Conservation (phyloP, 2,329 filamentous ascomycete genomes). For the Sporothrix pseudoabietina region DNA sequence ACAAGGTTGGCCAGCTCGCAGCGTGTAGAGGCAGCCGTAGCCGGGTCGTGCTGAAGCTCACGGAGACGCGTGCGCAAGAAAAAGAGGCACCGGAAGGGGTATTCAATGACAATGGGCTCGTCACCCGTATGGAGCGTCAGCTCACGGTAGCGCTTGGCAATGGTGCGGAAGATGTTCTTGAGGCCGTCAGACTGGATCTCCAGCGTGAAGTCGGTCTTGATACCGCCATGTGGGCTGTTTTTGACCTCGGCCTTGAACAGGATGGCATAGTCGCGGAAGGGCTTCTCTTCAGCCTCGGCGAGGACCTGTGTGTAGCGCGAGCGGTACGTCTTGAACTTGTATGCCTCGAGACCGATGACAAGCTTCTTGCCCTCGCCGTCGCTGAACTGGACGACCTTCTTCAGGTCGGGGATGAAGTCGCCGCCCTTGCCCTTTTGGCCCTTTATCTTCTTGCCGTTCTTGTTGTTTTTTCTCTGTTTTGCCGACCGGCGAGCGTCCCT, state of each 20-base stretch:
- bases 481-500: background rate
- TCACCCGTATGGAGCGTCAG: conserved; percentile 23
- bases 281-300: conserved; percentile 19
- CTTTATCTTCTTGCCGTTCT: conserved; percentile 17
- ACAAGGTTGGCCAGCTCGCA: conserved; percentile 24
- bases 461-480: background rate
- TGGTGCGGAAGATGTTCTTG: conserved; percentile 22
- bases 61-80: conserved; percentile 24
- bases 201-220: conserved; percentile 21
- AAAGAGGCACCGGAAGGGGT: conserved; percentile 25
- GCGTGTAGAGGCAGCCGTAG: conserved; percentile 9
- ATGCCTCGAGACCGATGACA: conserved; percentile 23
- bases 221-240: conserved; percentile 21
- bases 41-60: conserved; percentile 22
- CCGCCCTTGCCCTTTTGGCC: conserved; percentile 11
- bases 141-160: conserved; percentile 24
- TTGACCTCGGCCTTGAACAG: conserved; percentile 26
- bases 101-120: conserved; percentile 24
- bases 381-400: conserved; percentile 27
- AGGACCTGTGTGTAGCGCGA: conserved; percentile 24
- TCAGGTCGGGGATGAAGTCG: conserved; percentile 24
- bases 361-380: conserved; percentile 23
- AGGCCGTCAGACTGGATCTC: conserved; percentile 27
- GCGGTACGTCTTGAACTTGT: conserved; percentile 22
- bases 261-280: conserved; percentile 24